Evolutionary conservation across 306 rosid species (phyloP), one percentile per base, ranked within the genome.

Genomic region (Rosa persica): DNA sequence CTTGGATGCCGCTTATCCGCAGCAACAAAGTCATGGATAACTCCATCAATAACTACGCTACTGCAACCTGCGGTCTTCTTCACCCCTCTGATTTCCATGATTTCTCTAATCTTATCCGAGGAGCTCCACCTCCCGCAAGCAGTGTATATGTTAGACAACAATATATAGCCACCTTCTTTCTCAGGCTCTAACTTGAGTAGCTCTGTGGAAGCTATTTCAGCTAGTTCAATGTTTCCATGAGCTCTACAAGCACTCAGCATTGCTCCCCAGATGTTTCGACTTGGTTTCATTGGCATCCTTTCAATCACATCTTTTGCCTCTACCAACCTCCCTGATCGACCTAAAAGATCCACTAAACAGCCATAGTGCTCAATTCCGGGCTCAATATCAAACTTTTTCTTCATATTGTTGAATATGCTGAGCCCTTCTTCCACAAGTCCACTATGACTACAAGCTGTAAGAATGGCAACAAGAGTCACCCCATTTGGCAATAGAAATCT

Each of bases 361-460:
- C 91, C 93, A 54, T 80, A 87, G 62, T 89, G 91, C 80, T 87
- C 87, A 6, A 85, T 66, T 54, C 84, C 77, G 5, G 91, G 93
- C 57, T 83, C 84, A 15, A 85, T 83, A 36, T 64, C 74, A 72
- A 77, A 81, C 30, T 12, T 39, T 40, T 73, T 73, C 82, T 81
- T 83, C 93, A 85, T 87, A 49, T 62, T 76, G 27, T 77, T 47
- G 71, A 89, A 85, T 75, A 84, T 19, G 54, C 74, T 40, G 22
- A 85, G 77, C 62, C 91, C 91, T 85, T 87, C 84, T 48, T 89
- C 82, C 70, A 89, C 86, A 36, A 83, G 85, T 67, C 89, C 93
- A 17, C 85, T 70, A 30, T 87, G 91, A 75, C 83, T 80, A 17
- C 93, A 89, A 38, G 91, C 93, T 62, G 91, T 72, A 27, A 89